phyloP scores from a whole-genome alignment of 768 basidiomycete genomes.

The Sporobolomyces roseus region DNA sequence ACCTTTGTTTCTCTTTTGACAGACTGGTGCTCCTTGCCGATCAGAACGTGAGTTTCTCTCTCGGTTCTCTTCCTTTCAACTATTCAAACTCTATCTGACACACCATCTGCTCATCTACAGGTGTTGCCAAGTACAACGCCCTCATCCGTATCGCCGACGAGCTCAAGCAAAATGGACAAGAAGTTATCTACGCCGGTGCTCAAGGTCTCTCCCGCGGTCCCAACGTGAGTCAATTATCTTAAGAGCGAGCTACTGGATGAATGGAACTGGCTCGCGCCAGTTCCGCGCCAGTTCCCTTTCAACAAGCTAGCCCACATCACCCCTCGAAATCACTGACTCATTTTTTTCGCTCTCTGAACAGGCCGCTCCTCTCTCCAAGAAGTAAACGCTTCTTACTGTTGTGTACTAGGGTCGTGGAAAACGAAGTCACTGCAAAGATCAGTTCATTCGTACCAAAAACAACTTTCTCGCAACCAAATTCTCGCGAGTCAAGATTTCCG shows the following conservation, averaged over 20 bases:
- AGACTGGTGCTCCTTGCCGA: slow-evolving; percentile 68
- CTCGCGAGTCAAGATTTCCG: too few relatives aligned
- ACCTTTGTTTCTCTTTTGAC: too few relatives aligned
- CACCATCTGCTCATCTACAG: background rate
- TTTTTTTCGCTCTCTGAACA: background rate
- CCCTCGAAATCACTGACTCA: background rate
- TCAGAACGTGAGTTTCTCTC: slow-evolving; percentile 62
- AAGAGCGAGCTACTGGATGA: too few relatives aligned
- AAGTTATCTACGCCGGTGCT: slow-evolving; percentile 23
- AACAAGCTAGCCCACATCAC: too few relatives aligned
- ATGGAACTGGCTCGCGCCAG: too few relatives aligned
- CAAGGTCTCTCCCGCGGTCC: slow-evolving; percentile 31
- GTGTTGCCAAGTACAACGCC: slow-evolving; percentile 70
- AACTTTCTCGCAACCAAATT: too few relatives aligned
- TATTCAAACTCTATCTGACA: background rate
- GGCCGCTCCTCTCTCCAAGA: slow-evolving; percentile 27
- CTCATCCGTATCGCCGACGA: slow-evolving; percentile 88
- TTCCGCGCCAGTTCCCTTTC: too few relatives aligned
- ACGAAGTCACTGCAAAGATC: slow-evolving; percentile 14
- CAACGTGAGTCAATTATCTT: slow-evolving; percentile 4
- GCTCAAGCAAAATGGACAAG: slow-evolving; percentile 49
- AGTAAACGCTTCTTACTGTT: slow-evolving; percentile 3
- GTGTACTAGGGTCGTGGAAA: background rate
- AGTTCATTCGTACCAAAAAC: background rate
- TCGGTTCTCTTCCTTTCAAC: too few relatives aligned